These are phyloP conservation scores for Ajuga chamaepitys DNA, from an alignment of 257 asterid species.

Conservation along the genomic window DNA sequence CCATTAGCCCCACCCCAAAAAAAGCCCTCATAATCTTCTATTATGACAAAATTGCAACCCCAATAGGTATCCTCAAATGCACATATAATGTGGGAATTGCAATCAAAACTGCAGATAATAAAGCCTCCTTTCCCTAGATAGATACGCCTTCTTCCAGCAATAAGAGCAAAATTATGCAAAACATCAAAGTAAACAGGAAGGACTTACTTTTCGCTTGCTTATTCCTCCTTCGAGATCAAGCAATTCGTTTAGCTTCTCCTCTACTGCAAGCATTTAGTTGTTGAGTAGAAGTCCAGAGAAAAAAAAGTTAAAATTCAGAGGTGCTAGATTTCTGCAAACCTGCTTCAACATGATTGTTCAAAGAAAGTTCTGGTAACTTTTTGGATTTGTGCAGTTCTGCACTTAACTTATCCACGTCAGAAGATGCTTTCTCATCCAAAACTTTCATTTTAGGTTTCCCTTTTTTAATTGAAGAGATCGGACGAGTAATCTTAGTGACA, in stretches of 20 bases:
- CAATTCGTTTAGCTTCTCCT: constrained; percentile 78
- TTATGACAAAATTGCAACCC: too few species aligned
- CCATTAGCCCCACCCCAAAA: too few species aligned
- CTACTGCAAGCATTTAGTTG: constrained; percentile 53
- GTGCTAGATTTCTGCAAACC: constrained; percentile 34
- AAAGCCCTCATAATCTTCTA: too few species aligned
- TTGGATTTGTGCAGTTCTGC: constrained; percentile 35
- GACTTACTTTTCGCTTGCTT: constrained; percentile 78
- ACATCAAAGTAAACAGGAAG: neutral
- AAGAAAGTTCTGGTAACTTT: constrained; percentile 33
- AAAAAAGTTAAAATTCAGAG: neutral
- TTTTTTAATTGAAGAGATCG: constrained; percentile 42
- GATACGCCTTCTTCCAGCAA: neutral
- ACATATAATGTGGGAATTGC: too few species aligned
- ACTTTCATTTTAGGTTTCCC: constrained; percentile 32
- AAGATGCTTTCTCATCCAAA: constrained; percentile 23
- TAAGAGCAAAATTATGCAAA: neutral
- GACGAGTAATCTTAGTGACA: constrained; percentile 27
- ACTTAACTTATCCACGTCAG: constrained; percentile 32
- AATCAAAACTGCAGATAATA: too few species aligned
- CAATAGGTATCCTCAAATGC: too few species aligned
- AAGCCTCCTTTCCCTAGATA: too few species aligned
- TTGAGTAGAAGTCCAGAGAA: constrained; percentile 5
- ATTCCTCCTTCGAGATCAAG: constrained; percentile 83
- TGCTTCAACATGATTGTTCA: constrained; percentile 66